Conservation (phyloP, 2,329 filamentous ascomycete genomes). For the Phyllosticta capitalensis region DNA sequence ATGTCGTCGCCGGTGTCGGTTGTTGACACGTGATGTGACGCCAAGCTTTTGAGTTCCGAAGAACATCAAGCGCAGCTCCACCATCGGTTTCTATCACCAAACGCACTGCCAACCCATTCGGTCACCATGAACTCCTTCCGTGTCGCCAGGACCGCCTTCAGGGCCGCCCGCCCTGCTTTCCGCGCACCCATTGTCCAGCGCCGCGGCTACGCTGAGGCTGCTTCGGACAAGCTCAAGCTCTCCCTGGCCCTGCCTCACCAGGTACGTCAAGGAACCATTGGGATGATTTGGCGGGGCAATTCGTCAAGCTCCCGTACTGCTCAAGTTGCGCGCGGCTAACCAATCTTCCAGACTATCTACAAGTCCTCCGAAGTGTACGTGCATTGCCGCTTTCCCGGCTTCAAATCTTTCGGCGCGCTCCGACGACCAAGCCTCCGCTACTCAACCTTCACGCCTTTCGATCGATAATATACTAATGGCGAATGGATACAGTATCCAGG, state of each 20-base stretch:
- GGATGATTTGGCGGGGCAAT: background rate
- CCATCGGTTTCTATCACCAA: conserved; percentile 5
- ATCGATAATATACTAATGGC: conserved; percentile 21
- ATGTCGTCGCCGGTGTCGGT: background rate
- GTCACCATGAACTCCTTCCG: conserved; percentile 82
- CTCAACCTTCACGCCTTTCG: conserved; percentile 11
- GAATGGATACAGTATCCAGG: conserved; percentile 62
- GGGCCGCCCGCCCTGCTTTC: conserved; percentile 64
- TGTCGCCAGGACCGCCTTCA: conserved; percentile 80
- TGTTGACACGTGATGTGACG: conserved; percentile 5
- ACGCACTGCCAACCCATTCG: conserved; percentile 5
- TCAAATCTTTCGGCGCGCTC: conserved; percentile 8
- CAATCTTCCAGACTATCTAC: conserved; percentile 54
- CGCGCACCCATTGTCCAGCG: conserved; percentile 63
- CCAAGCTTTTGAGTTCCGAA: conserved; percentile 10
- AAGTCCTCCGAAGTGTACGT: conserved; percentile 63
- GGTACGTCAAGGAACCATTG: conserved; percentile 51
- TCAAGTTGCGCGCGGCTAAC: conserved; percentile 3
- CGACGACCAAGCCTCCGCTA: background rate
- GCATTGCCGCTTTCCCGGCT: conserved; percentile 20
- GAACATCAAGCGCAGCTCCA: conserved; percentile 8
- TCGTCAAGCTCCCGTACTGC: background rate
- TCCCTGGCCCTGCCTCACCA: conserved; percentile 95
- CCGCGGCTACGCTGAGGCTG: conserved; percentile 68
- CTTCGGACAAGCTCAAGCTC: conserved; percentile 72